These are phyloP conservation scores for Aspergillus alliaceus DNA, from an alignment of 2,329 filamentous ascomycete species.

Conservation along the genomic window DNA sequence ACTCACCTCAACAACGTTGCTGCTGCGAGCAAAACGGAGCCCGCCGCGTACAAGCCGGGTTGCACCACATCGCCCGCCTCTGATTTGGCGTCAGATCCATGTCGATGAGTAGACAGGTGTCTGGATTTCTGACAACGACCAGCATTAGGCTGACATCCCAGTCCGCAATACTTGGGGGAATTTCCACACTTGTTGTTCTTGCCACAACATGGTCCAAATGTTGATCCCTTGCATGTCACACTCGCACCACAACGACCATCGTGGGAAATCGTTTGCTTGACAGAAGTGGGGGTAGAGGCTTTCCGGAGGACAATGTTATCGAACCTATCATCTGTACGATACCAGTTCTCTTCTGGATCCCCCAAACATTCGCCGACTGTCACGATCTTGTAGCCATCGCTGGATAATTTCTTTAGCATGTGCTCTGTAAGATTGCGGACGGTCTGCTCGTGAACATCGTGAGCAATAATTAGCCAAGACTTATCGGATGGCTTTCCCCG, in stretches of 20 bases:
- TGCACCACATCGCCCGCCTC: constrained; percentile 4
- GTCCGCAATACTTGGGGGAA: constrained; percentile 29
- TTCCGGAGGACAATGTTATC: constrained; percentile 20
- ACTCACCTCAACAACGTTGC: constrained; percentile 6
- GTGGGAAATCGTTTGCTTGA: constrained; percentile 17
- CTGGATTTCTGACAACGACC: constrained; percentile 17
- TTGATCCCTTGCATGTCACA: constrained; percentile 36
- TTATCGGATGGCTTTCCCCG: constrained; percentile 25
- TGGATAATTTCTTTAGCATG: constrained; percentile 35
- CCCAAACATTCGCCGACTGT: constrained; percentile 47
- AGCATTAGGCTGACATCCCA: constrained; percentile 30
- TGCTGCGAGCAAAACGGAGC: constrained; percentile 10
- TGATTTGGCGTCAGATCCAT: constrained; percentile 9
- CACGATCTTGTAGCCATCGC: constrained; percentile 37
- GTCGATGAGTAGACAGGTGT: not conserved
- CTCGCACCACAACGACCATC: constrained; percentile 37
- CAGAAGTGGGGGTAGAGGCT: constrained; percentile 6
- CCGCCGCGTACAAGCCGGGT: not conserved
- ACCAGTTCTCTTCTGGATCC: constrained; percentile 42
- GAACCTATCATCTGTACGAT: constrained; percentile 35
- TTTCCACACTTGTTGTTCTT: constrained; percentile 31
- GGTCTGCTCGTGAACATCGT: constrained; percentile 45
- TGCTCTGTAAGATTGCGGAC: constrained; percentile 44
- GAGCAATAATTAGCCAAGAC: constrained; percentile 43
- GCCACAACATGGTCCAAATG: constrained; percentile 36